Percentiles rank a stretch among this genome's conserved stretches.
These are phyloP conservation scores for Cymbomonas tetramitiformis DNA, from an alignment of 139 green algal genomes.

Conservation along the genomic window DNA sequence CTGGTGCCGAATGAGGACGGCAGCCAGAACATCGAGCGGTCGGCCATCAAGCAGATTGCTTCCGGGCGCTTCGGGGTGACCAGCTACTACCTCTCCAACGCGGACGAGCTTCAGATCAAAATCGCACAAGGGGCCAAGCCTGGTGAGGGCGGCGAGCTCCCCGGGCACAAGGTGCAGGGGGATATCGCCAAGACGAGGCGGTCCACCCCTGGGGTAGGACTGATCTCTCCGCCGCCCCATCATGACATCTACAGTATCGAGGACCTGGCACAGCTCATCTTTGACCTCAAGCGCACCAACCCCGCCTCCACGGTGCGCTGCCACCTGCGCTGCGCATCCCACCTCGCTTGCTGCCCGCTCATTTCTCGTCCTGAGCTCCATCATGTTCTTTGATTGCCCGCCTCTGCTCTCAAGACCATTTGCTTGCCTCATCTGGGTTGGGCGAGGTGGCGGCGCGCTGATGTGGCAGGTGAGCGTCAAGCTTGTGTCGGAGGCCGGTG, in stretches of 20 bases:
- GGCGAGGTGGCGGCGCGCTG: no score
- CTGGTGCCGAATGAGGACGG: constrained; percentile 61
- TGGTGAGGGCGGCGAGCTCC: constrained; percentile 82
- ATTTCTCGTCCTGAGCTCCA: no score
- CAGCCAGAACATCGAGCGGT: constrained; percentile 61
- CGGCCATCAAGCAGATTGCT: constrained; percentile 76
- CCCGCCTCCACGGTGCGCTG: no score
- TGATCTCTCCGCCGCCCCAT: constrained; percentile 48
- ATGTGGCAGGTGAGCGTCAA: constrained; percentile 73
- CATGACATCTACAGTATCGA: constrained; percentile 48
- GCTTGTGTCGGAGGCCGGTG: constrained; percentile 85
- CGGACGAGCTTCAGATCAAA: constrained; percentile 90
- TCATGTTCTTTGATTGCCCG: no score
- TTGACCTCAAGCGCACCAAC: constrained; percentile 56
- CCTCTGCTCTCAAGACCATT: no score
- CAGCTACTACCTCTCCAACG: constrained; percentile 83
- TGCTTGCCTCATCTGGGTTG: no score
- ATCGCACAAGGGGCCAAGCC: constrained; percentile 67
- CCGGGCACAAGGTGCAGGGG: constrained; percentile 70
- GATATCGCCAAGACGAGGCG: constrained; percentile 73
- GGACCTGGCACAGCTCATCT: constrained; percentile 42
- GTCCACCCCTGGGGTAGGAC: constrained; percentile 74
- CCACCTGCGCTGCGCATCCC: no score
- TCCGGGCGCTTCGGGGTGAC: constrained; percentile 79
- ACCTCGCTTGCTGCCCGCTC: no score